Conservation (phyloP, 2,329 filamentous ascomycete genomes). For the Colletotrichum cereale region DNA sequence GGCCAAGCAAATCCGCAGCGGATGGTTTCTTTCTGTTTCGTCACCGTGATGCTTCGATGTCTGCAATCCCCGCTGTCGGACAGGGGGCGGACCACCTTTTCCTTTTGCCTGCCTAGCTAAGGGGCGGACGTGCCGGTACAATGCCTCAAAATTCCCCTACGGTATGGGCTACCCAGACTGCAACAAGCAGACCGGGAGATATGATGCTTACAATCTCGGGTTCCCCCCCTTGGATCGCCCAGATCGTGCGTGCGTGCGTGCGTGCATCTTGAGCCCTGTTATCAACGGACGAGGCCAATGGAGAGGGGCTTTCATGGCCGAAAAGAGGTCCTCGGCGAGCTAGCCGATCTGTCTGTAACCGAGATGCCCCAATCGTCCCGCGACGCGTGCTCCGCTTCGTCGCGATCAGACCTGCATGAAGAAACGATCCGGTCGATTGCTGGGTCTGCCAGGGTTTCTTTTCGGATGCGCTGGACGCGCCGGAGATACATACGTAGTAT, state of each 20-base stretch:
- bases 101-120: no score
- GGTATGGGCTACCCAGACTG: no score
- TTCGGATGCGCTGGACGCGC: background rate
- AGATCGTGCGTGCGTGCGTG: slow-evolving; percentile 10
- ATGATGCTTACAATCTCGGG: background rate
- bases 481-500: background rate
- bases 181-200: background rate
- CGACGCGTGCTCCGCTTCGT: slow-evolving; percentile 10
- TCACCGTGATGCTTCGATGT: slow-evolving; percentile 19
- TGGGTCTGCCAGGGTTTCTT: background rate
- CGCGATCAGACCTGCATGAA: slow-evolving; percentile 17
- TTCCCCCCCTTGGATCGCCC: background rate
- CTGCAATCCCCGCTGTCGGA: background rate
- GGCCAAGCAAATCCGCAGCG: background rate
- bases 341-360: slow-evolving; percentile 20
- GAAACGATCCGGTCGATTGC: slow-evolving; percentile 12
- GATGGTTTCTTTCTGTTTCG: slow-evolving; percentile 4
- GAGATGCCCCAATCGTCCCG: background rate
- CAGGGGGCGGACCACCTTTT: background rate
- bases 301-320: background rate
- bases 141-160: background rate
- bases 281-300: background rate
- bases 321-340: background rate
- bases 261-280: background rate
- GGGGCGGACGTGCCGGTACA: background rate